Conservation (phyloP, 306 rosid genomes). For the Prunus salicina region DNA sequence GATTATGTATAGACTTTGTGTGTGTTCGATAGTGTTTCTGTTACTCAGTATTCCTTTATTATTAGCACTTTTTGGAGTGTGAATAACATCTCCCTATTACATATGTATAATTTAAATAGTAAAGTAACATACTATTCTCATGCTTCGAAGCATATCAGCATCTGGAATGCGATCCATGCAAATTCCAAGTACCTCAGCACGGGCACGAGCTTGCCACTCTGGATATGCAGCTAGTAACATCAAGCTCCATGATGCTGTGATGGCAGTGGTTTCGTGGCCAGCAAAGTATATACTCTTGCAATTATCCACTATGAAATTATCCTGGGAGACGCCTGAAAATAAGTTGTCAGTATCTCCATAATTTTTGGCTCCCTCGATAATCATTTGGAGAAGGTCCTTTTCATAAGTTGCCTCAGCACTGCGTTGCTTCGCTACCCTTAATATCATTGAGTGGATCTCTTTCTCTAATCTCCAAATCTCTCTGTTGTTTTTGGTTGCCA, state of each 20-base stretch:
- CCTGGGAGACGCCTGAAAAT: constrained; percentile 20
- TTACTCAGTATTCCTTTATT: no score
- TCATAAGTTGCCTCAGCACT: constrained; percentile 22
- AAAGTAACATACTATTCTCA: constrained; percentile 22
- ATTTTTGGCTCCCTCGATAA: constrained; percentile 52
- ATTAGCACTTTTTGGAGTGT: no score
- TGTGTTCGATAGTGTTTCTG: no score
- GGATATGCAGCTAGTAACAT: constrained; percentile 32
- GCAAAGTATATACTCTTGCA: constrained; percentile 28
- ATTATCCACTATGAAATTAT: constrained; percentile 49
- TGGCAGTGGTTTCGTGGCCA: constrained; percentile 12
- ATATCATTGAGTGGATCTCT: constrained; percentile 46
- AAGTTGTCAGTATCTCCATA: constrained; percentile 11
- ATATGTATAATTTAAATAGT: background rate
- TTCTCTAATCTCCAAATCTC: constrained; percentile 59
- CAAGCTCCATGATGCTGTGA: constrained; percentile 29
- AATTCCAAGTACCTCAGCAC: constrained; percentile 20
- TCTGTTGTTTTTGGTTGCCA: constrained; percentile 56
- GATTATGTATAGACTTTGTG: background rate
- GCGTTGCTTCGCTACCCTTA: constrained; percentile 44
- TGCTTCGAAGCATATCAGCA: constrained; percentile 29
- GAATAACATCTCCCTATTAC: no score
- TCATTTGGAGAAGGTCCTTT: constrained; percentile 71
- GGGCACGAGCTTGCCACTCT: constrained; percentile 33
- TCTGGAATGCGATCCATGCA: constrained; percentile 5